Evolutionary conservation across 495 filamentous ascomycete genomes (phyloP).

Genomic region (Xylona heveae): DNA sequence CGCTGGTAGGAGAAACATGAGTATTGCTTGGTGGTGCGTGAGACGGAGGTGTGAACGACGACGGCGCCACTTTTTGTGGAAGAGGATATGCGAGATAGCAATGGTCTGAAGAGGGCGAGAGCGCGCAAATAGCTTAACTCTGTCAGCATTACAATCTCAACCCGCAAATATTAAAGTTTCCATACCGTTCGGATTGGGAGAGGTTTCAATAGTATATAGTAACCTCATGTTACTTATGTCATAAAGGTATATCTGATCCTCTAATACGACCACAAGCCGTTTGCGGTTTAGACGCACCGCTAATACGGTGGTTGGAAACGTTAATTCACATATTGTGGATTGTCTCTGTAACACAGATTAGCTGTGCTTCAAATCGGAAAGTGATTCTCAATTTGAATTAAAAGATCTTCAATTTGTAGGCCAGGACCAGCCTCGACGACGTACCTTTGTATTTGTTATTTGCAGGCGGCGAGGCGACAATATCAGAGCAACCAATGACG

Average conservation of each 20-base stretch:
- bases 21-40: conserved; percentile 63
- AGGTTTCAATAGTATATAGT: conserved; percentile 73
- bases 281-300: conserved; percentile 88
- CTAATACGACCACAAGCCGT: conserved; percentile 74
- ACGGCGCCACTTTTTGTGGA: conserved; percentile 51
- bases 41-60: conserved; percentile 44
- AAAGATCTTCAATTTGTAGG: neutral
- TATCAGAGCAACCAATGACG: conserved; percentile 86
- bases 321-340: conserved; percentile 96
- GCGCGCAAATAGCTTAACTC: conserved; percentile 56
- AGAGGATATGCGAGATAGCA: conserved; percentile 89
- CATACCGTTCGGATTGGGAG: conserved; percentile 68
- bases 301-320: conserved; percentile 82
- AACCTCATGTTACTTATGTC: conserved; percentile 97
- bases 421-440: conserved; percentile 9
- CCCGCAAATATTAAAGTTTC: too few relatives aligned
- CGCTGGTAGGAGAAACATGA: conserved; percentile 64
- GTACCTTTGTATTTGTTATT: conserved; percentile 92
- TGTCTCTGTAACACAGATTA: conserved; percentile 33
- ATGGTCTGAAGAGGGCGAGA: conserved; percentile 86
- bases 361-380: neutral
- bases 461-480: conserved; percentile 74
- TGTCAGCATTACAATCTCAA: too few relatives aligned
- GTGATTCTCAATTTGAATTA: neutral
- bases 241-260: conserved; percentile 92